Evolutionary conservation across 2,329 filamentous ascomycete genomes (phyloP).

Genomic region (Ophiostoma montium): DNA sequence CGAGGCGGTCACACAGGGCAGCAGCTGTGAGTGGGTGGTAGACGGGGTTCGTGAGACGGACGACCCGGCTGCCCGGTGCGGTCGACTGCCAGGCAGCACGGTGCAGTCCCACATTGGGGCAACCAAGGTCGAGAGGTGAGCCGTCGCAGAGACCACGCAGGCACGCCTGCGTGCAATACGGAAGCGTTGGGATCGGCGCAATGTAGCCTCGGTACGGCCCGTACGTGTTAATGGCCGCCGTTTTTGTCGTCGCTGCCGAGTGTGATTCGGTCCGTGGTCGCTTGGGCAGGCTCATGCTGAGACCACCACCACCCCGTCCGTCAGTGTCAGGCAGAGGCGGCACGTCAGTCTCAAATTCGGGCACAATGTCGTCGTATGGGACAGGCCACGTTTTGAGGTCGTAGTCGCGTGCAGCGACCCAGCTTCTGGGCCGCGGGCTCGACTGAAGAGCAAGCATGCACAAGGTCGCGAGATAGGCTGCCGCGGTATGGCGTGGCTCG

Average conservation of each 20-base stretch:
- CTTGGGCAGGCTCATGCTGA: too few relatives aligned
- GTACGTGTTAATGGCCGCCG: too few relatives aligned
- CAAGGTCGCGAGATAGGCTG: conserved; percentile 3
- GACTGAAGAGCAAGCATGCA: neutral
- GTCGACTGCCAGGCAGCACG: neutral
- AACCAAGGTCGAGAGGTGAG: neutral
- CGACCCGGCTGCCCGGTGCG: too few relatives aligned
- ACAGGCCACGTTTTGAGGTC: conserved; percentile 4
- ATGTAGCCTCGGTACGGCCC: neutral
- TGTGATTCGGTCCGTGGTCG: too few relatives aligned
- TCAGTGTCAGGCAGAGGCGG: neutral
- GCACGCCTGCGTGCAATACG: conserved; percentile 8
- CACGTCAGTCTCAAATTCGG: neutral
- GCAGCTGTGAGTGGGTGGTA: too few relatives aligned
- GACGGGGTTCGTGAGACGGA: too few relatives aligned
- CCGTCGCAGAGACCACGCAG: neutral
- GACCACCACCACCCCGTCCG: too few relatives aligned
- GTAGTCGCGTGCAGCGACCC: neutral
- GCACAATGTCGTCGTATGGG: too few relatives aligned
- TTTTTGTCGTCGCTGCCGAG: neutral
- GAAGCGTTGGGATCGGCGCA: neutral
- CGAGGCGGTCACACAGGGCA: too few relatives aligned
- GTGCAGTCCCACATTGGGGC: conserved; percentile 4
- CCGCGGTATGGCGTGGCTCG: conserved; percentile 2
- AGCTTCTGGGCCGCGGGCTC: neutral